A percentile compares a stretch with the other conserved stretches of the same genome.
Conservation (phyloP, 768 basidiomycete genomes). For the Boletellus ananiceps region DNA sequence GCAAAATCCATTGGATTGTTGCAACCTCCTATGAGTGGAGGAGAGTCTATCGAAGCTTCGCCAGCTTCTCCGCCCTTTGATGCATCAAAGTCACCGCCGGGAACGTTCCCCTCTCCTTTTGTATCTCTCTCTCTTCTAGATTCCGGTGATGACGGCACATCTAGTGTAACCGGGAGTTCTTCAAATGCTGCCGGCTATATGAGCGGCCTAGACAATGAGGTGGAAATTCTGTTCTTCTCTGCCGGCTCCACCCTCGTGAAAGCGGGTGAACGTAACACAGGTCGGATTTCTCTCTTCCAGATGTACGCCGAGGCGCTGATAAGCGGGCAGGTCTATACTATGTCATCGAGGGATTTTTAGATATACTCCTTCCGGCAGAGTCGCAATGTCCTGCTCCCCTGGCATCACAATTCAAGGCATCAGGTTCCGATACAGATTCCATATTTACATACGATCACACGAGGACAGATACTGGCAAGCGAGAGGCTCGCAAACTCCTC, state of each 20-base stretch:
- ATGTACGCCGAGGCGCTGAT: background rate
- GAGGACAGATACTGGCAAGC: constrained; percentile 28
- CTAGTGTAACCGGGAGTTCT: constrained; percentile 60
- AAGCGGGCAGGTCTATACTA: constrained; percentile 69
- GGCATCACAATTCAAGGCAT: constrained; percentile 17
- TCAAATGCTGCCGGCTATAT: constrained; percentile 51
- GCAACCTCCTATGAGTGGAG: constrained; percentile 75
- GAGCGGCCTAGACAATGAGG: constrained; percentile 89
- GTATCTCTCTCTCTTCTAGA: constrained; percentile 71
- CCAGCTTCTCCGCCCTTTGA: constrained; percentile 54
- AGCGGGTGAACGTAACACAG: constrained; percentile 86
- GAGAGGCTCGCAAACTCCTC: constrained; percentile 57
- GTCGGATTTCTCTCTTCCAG: constrained; percentile 34
- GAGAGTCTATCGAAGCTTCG: constrained; percentile 61
- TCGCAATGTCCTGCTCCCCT: constrained; percentile 1
- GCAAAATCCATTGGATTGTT: constrained; percentile 94
- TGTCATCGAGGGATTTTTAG: constrained; percentile 93
- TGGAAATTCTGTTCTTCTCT: constrained; percentile 91
- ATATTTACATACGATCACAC: constrained; percentile 31
- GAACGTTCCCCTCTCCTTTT: constrained; percentile 60
- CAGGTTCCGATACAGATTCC: constrained; percentile 34
- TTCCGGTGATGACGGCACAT: constrained; percentile 59
- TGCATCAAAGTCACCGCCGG: constrained; percentile 30
- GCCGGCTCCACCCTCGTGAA: constrained; percentile 82
- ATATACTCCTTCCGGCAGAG: constrained; percentile 68